Evolutionary conservation across 257 asterid species (phyloP), one percentile per base, ranked within the genome.

Genomic region (Petunia axillaris): DNA sequence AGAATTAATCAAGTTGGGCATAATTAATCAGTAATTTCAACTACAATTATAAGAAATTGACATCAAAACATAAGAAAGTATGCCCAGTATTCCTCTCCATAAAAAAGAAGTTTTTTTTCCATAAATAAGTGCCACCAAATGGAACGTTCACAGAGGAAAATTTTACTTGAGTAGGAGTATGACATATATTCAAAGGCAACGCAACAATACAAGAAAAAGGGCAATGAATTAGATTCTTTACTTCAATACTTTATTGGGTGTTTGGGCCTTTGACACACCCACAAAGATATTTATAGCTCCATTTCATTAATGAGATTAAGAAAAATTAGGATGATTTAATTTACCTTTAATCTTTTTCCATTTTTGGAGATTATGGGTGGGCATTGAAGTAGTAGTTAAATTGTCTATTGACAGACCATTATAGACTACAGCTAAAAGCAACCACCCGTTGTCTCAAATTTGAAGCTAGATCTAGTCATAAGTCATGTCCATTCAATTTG

Each of bases 231-330:
- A 25, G 58, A 71, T 71, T 71, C 77, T 35, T 35, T 35, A 35
- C 44, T 71, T 71, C n/a, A 53, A 3, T 53, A 53, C n/a, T 9
- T 6, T 15, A 3, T 14, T 6, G 25, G 46, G 5, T 0, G 2
- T 64, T n/a, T 62, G 25, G 35, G 25, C 25, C 76, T 43, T 77
- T 13, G 82, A 58, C 60, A 48, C 79, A 39, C 62, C 85, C 60
- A 77, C 14, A 38, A 38, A 64, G 75, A 64, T 53, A 4, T 38
- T 25, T 15, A 38, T 10, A 4, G 36, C 43, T 14, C 77, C 3
- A 35, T 71, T 68, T 68, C 2, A 16, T 68, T 46, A 9, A 46
- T 1, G 43, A 70, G 41, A 46, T 70, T 8, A 8, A 1, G 35
- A n/a, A 67, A 25, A 35, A 62, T 62, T 14, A 9, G 41, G 38